phyloP scores from a whole-genome alignment of 148 eudicot species.

The Vaccinium darrowii region DNA sequence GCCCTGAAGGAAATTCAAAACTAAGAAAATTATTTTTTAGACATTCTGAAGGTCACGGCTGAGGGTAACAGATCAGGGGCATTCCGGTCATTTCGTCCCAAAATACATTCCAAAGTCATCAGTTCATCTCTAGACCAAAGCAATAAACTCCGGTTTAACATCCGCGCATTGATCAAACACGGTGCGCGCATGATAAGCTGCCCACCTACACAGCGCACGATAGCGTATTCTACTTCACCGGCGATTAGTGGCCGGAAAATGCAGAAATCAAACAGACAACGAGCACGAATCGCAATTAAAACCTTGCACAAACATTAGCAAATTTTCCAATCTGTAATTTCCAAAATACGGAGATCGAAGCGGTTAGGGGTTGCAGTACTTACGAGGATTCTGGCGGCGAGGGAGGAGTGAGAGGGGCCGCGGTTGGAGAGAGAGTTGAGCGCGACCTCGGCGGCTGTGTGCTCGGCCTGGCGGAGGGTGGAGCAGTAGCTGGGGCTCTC shows the following conservation, averaged over 20 bases:
- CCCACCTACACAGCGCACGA: conserved; percentile 5
- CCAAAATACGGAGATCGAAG: conserved; percentile 4
- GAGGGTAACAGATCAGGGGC: not conserved
- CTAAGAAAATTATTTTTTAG: not conserved
- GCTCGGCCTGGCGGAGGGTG: conserved; percentile 30
- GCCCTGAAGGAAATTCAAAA: not conserved
- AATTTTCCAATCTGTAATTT: not conserved
- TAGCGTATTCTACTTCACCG: not conserved
- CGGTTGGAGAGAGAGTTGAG: conserved; percentile 23
- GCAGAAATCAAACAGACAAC: not conserved
- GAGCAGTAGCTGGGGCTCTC: conserved; percentile 21
- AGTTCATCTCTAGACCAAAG: not conserved
- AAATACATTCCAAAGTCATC: not conserved
- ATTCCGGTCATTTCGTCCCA: not conserved
- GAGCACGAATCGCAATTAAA: not conserved
- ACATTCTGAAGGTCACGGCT: not conserved
- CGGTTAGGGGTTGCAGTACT: not conserved
- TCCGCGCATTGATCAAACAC: not conserved
- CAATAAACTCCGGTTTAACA: not conserved
- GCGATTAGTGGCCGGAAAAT: not conserved
- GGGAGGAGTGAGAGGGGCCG: conserved; percentile 22
- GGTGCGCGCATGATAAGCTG: conserved; percentile 15
- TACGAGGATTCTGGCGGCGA: conserved; percentile 28
- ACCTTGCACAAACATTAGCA: too few relatives aligned
- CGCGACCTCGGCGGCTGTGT: conserved; percentile 27